A percentile compares a stretch with the other conserved stretches of the same genome.
Evolutionary conservation across 768 basidiomycete genomes (phyloP).

Genomic region (Porpolomopsis calyptriformis): DNA sequence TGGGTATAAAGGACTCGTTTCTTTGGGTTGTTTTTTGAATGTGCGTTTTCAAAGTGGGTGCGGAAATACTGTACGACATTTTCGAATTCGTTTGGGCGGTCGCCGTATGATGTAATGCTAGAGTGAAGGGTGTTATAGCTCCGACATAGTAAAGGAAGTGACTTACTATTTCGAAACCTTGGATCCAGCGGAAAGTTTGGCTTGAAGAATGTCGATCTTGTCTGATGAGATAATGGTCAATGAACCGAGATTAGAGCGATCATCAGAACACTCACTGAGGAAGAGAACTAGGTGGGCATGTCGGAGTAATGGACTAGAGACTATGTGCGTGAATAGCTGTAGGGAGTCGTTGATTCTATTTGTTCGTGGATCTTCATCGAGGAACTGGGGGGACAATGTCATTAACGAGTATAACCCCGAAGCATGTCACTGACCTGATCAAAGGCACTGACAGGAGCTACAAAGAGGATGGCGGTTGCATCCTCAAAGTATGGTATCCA

Average conservation of each 20-base stretch:
- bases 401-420: conserved; percentile 1
- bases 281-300: conserved; percentile 40
- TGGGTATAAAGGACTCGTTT: conserved; percentile 74
- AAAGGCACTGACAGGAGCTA: conserved; percentile 70
- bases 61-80: conserved; percentile 80
- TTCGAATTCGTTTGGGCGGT: conserved; percentile 73
- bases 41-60: conserved; percentile 77
- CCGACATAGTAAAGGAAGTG: conserved; percentile 1
- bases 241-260: background rate
- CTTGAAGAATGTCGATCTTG: conserved; percentile 67
- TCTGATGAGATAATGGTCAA: conserved; percentile 29
- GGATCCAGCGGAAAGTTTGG: conserved; percentile 62
- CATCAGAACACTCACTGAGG: conserved; percentile 32
- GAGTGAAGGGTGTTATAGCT: conserved; percentile 7
- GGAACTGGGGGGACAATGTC: conserved; percentile 39
- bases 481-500: conserved; percentile 76
- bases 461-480: conserved; percentile 72
- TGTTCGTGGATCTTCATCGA: conserved; percentile 77
- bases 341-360: conserved; percentile 83
- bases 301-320: conserved; percentile 59
- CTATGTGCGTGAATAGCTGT: conserved; percentile 81
- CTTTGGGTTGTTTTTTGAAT: conserved; percentile 69
- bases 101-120: conserved; percentile 74
- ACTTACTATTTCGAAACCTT: conserved; percentile 72
- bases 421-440: conserved; percentile 41